Base-by-base conservation (phyloP, 1,284 basidiomycete species). In the Apiotrichum mycotoxinovorans region DNA sequence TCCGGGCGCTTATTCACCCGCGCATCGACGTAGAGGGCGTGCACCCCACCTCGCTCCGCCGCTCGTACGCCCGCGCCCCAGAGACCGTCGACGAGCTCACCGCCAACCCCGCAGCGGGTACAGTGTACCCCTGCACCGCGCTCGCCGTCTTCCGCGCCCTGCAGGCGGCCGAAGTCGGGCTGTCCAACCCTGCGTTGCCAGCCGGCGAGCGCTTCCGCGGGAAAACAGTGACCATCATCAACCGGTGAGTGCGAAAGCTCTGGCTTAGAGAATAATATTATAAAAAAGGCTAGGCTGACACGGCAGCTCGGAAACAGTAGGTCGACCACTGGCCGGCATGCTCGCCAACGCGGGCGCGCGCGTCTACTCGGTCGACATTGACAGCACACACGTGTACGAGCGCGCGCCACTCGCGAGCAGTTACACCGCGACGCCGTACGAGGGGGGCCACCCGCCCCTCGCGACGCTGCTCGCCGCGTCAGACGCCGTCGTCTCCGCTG, bases 311-410 rank as follows among this genome's bases (percentile, higher is more conserved):
- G 95, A 98, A 75, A 95, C 98, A 22, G 95, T 98, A 22, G 95
- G 95, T 25, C 83, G 95, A 53, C 95, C 95, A 2, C 82, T 98
- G 11, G 95, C 93, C 0, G 95, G 94, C 4, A 80, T 98, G 50
- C 83, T 98, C 43, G 85, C 93, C 15, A 98, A 98, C 73, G 95
- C 98, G 71, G 95, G 95, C 38, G 94, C 94, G 3, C 84, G 91
- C 12, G 95, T 98, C 2, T 88, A 95, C 72, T 93, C 90, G 11
- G 90, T 91, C 23, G 95, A 98, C 75, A 89, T 98, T 57, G 91
- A 94, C 74, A 90, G 27, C 2, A 41, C 37, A 12, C 46, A 57
- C 17, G 15, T 58, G n/a, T 57, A 52, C 51, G 30, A 52, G 22
- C 33, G 42, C 20, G 7, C 3, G 11, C 14, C 33, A 0, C 25